Evolutionary conservation across 2,329 filamentous ascomycete genomes (phyloP), one percentile per base, ranked within the genome.

Genomic region (Botrytis medusae): DNA sequence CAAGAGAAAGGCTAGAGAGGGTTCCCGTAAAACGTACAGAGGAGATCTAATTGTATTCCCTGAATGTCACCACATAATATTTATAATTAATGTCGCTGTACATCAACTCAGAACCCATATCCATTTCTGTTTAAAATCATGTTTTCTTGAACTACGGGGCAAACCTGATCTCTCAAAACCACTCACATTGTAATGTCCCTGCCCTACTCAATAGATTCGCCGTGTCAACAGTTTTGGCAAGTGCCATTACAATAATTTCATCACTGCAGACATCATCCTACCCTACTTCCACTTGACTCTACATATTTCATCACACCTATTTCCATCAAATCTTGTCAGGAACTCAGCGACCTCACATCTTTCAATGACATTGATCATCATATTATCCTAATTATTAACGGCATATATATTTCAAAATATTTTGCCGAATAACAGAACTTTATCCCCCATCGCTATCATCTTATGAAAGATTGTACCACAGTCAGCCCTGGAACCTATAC

Each of bases 341-440:
- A 42, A 59, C 54, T 29, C 48, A 69, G 48, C 65, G 65, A 25
- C 54, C 40, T 57, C 37, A 44, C 34, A 69, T 59, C 10, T 57
- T 29, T 69, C 32, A 32, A 42, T 8, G 10, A 25, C 25, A 32
- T 69, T 69, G 37, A 32, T 69, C 40, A 32, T 69, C 18, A 42
- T 57, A 68, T 68, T 18, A 6, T 10, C 14, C 29, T 22, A 20
- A 57, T 7, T 22, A 25, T 7, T 20, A 44, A 42, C 3, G 40
- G 37, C 18, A 69, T 44, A 42, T 32, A 42, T 14, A 42, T 57
- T 54, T n/a, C 18, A 32, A 5, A 42, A 40, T 65, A 65, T 22
- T 18, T n/a, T 34, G 20, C 12, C 44, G 6, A 57, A n/a, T 32
- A 57, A 69, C 32, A 57, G 6, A 69, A 42, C 4, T 57, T 25